Base-by-base conservation (phyloP, 1,139 yeast genomes). In the Zygotorulaspora mrakii region DNA sequence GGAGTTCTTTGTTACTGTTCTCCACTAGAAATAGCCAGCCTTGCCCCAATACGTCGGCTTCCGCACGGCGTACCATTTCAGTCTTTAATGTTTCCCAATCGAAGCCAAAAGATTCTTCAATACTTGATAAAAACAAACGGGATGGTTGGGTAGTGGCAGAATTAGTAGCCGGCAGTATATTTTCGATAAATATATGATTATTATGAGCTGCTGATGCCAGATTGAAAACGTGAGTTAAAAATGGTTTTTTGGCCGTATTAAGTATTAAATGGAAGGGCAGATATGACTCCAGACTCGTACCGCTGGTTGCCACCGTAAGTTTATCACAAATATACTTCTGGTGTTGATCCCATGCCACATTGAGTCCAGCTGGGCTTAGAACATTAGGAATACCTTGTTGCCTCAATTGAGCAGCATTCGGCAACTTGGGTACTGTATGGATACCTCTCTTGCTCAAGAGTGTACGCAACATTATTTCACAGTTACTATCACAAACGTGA, bases 21-120 rank as follows among this genome's bases (percentile, higher is more conserved):
- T 91, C 96, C 23, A 87, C 82, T 34, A 91, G 69, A 61, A 85
- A 91, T 3, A 88, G 75, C 94, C 95, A 91, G 9, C 98, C 98
- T 73, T 71, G 55, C 57, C 75, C 63, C 71, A 68, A 49, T 74
- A 71, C 47, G 70, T 75, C 47, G 64, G 70, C 53, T 70, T 76
- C 65, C 76, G 78, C 43, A 68, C 73, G 54, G 11, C 48, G 42
- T 3, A 64, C 39, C 44, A 66, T 51, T 47, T 72, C 71, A 39
- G 70, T 71, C 35, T 59, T 59, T 14, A 66, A 42, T 2, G 54
- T 55, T 2, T 63, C 63, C 54, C 64, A 59, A 14, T 47, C 45
- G 5, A 42, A 37, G 25, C 45, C 45, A 44, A 54, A 58, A 7
- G 61, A 58, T n/a, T 48, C 52, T 18, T 53, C 39, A 13, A 61